Evolutionary conservation across 2,329 filamentous ascomycete genomes (phyloP).

Genomic region (Chaetothyriales sp.): DNA sequence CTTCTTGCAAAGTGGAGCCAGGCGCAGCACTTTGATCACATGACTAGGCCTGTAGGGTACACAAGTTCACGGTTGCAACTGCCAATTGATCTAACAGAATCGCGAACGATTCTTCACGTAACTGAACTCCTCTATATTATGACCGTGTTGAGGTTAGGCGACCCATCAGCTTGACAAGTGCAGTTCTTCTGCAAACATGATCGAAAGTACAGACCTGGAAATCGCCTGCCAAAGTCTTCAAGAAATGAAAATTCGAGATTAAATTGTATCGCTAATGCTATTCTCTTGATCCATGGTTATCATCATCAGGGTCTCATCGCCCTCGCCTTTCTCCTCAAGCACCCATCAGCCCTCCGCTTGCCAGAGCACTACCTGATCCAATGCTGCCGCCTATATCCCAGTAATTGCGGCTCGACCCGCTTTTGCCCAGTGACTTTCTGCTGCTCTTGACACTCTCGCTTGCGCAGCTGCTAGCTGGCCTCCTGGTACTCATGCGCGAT

Average conservation of each 20-base stretch:
- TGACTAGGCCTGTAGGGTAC: background rate
- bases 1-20: background rate
- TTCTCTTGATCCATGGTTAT: background rate
- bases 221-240: background rate
- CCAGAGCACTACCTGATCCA: conserved; percentile 58
- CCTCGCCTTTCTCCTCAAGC: conserved; percentile 60
- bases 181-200: too few relatives aligned
- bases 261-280: background rate
- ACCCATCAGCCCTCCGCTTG: conserved; percentile 48
- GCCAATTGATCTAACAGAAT: too few relatives aligned
- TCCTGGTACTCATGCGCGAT: conserved; percentile 33
- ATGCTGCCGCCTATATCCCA: conserved; percentile 80
- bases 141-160: too few relatives aligned
- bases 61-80: too few relatives aligned
- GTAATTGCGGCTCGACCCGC: conserved; percentile 65
- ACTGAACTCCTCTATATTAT: too few relatives aligned
- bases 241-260: background rate
- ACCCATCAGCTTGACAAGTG: too few relatives aligned
- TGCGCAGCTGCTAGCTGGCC: conserved; percentile 54
- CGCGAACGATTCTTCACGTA: too few relatives aligned
- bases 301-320: background rate
- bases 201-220: background rate
- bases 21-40: background rate
- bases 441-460: conserved; percentile 73
- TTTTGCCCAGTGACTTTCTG: conserved; percentile 38